Conservation (phyloP, 129 eudicot genomes). For the carrot (Daucus carota) region DNA sequence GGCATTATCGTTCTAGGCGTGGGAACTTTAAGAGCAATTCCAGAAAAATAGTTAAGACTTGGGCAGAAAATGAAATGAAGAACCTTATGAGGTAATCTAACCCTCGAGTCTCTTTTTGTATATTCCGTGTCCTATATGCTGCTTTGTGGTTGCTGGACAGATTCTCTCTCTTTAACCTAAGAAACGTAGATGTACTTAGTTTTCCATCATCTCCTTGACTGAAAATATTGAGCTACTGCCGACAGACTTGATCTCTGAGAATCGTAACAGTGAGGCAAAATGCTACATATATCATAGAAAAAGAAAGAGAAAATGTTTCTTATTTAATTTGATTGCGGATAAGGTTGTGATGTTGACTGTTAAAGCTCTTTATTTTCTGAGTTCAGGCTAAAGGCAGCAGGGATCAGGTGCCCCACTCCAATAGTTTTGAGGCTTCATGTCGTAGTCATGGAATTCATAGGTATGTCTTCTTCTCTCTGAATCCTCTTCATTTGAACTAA, state of each 20-base stretch:
- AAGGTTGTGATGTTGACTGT: background rate
- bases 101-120: background rate
- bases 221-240: background rate
- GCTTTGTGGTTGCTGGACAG: background rate
- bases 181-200: background rate
- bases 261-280: background rate
- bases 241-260: background rate
- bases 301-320: no score
- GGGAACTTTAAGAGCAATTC: background rate
- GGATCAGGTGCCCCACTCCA: conserved; percentile 5
- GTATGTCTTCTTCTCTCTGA: background rate
- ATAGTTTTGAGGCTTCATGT: background rate
- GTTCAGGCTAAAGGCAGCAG: conserved; percentile 6
- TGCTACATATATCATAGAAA: background rate
- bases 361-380: background rate
- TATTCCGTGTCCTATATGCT: background rate
- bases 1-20: background rate
- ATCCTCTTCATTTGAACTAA: background rate
- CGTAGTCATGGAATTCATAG: conserved; percentile 9
- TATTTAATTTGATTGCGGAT: background rate
- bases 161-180: background rate
- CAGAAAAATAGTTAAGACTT: no score
- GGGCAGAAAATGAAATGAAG: conserved; percentile 9
- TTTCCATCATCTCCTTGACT: background rate
- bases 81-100: background rate